phyloP scores from a whole-genome alignment of 257 asterid genomes.

The Gardenia jasminoides region DNA sequence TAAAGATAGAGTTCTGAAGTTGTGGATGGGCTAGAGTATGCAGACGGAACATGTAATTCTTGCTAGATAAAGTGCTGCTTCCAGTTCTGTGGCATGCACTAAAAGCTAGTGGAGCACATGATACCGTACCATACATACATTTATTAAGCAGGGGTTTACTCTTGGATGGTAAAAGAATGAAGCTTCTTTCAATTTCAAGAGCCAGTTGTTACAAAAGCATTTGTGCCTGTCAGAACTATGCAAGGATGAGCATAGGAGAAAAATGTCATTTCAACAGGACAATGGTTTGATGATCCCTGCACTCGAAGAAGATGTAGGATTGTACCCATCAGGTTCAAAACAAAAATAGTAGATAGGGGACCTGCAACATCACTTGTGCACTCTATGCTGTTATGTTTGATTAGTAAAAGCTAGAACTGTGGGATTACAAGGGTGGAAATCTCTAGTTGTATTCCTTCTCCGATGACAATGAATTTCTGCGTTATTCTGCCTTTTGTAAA shows the following conservation, averaged over 20 bases:
- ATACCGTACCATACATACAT: too few relatives aligned
- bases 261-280: not conserved
- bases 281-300: not conserved
- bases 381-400: not conserved
- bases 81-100: not conserved
- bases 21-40: conserved; percentile 81
- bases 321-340: not conserved
- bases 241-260: not conserved
- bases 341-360: not conserved
- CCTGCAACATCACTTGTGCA: not conserved
- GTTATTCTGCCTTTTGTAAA: not conserved
- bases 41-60: not conserved
- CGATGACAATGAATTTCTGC: not conserved
- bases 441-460: not conserved
- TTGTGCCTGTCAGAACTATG: not conserved
- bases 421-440: not conserved
- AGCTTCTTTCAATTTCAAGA: not conserved
- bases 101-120: not conserved
- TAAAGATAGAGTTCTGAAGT: conserved; percentile 75
- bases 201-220: not conserved
- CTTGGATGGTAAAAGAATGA: not conserved
- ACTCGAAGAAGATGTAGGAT: not conserved
- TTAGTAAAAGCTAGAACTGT: not conserved
- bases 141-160: too few relatives aligned
- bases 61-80: not conserved